Base-by-base conservation (phyloP, 2,329 filamentous ascomycete genomes). In the Cordyceps militaris region DNA sequence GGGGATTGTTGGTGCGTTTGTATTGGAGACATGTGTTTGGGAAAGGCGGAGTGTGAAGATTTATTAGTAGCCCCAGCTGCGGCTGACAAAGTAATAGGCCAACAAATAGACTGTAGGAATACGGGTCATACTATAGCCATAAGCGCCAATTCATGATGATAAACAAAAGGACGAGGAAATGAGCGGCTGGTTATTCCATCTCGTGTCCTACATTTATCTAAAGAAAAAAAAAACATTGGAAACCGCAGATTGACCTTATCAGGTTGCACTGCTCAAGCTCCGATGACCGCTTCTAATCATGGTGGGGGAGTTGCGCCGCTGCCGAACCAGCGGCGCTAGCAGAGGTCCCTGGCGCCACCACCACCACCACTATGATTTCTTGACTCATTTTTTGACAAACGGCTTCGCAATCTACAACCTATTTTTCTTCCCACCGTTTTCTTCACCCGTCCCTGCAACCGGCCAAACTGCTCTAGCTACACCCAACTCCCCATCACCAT, bases 401-500 rank as follows among this genome's bases (percentile, higher is more conserved):
- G n/a, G n/a, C 38, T 42, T 16, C 36, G 3, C 16, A 16, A 21
- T 42, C 38, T 42, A 9, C n/a, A 19, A 19, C 28, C 19, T 19
- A 14, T 34, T 42, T 10, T 24, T 14, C 40, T 26, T 28, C 21
- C 34, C 19, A 16, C 19, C 26, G 11, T 28, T 24, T 34, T 40
- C 32, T 56, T 6, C 10, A 26, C 23, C 43, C 36, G 30, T 26
- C 28, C 9, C 21, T 36, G 44, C 44, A 34, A 32, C 9, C 30
- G 13, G 19, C n/a, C 23, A 43, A 32, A 26, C 34, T 38, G 58
- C 50, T 26, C 56, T 34, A 23, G 16, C 42, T 8, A 50, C 11
- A 28, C 16, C 21, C 6, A 42, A 21, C 38, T 21, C 43, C 57
- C 38, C 43, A 54, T 55, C 46, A 61, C 59, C 44, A 70, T 70